Base-by-base conservation (phyloP, 2,329 filamentous ascomycete species). In the Hymenoscyphus infarciens region DNA sequence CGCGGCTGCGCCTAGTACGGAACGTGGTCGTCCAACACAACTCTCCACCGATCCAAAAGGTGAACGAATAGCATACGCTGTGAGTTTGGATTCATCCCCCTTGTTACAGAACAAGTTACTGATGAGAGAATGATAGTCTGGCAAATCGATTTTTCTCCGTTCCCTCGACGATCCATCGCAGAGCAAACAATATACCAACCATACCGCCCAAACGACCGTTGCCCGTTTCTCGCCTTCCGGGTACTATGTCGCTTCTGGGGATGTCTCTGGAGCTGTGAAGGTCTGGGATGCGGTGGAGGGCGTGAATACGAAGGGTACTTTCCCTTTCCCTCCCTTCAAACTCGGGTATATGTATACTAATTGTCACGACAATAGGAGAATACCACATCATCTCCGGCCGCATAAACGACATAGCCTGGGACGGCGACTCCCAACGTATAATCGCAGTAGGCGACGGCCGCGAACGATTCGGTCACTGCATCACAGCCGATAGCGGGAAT, bases 381-480 rank as follows among this genome's bases (percentile, higher is more conserved):
- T 98, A 97, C 77, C 84, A 87, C 73, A 97, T 98, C 77, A 93
- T 98, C 72, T 92, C 91, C 38, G 95, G 95, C 13, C 89, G 91
- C 60, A 94, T 99, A 78, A 96, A 97, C 75, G 95, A 99, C 75
- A 86, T 99, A 68, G 94, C 92, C 1, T 99, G 95, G 93, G 95
- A 98, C 73, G 94, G 93, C 62, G 95, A 99, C 77, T 96, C 91
- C 65, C 93, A 97, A 80, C 89, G 95, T 57, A 89, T 99, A 73
- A 97, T 98, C 72, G 95, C 94, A 3, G 94, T 99, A 5, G 95
- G 95, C 54, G 91, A 98, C 71, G 95, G 95, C 59, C 93, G 94
- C 74, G 92, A 98, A 79, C 86, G 92, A 62, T 97, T 92, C 75
- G 94, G 94, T 15, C 91, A 94, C 76, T 97, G 92, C 80, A 92